phyloP scores from a whole-genome alignment of 768 basidiomycete species.

The Coprinopsis cinerea region DNA sequence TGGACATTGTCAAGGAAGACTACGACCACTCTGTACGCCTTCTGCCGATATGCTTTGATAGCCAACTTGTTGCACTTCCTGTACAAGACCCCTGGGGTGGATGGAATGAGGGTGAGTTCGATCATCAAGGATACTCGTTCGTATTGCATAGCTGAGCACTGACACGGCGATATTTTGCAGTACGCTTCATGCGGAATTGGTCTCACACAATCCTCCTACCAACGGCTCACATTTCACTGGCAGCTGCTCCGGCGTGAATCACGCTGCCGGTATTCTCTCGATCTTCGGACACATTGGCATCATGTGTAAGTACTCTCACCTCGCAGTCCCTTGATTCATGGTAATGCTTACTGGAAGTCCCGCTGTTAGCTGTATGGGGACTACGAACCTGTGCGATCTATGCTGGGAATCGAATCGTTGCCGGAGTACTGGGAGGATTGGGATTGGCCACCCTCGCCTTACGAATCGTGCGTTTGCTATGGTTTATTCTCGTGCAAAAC shows the following conservation, averaged over 20 bases:
- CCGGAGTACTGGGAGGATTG: neutral
- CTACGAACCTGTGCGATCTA: slow-evolving; percentile 6
- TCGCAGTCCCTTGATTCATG: neutral
- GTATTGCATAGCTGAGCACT: neutral
- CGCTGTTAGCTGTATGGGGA: slow-evolving; percentile 3
- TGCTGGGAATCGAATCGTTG: neutral
- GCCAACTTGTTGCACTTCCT: slow-evolving; percentile 6
- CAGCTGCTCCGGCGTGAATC: slow-evolving; percentile 1
- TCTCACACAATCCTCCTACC: neutral
- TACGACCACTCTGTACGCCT: slow-evolving; percentile 3
- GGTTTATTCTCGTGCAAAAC: no score
- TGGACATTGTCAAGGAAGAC: neutral
- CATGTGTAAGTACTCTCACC: neutral
- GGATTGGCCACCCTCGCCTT: neutral
- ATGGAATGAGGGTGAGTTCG: neutral
- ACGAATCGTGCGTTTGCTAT: slow-evolving; percentile 1
- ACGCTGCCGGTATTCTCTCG: neutral
- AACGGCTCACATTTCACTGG: neutral
- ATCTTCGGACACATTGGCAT: slow-evolving; percentile 7
- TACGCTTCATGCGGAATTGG: neutral
- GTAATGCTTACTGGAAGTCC: neutral
- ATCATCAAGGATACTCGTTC: neutral
- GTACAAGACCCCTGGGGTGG: neutral
- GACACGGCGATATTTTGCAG: neutral
- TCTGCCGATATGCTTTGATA: slow-evolving; percentile 5